phyloP scores from a whole-genome alignment of 2,329 filamentous ascomycete species.

The Davidsoniella virescens region DNA sequence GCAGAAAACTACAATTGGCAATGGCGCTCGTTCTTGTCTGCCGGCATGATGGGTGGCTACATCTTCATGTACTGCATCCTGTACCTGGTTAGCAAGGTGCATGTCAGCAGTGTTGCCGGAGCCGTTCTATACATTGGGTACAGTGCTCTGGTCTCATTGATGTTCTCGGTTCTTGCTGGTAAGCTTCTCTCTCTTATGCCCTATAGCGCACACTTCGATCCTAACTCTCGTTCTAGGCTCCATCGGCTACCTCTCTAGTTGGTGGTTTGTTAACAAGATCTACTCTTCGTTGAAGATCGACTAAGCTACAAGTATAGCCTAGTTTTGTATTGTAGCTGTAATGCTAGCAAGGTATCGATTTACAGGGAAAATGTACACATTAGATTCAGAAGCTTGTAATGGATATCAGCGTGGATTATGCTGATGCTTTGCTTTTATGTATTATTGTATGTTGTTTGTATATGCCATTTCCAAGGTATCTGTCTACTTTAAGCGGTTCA shows the following conservation, averaged over 20 bases:
- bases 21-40: constrained; percentile 85
- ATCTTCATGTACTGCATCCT: constrained; percentile 84
- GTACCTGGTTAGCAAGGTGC: constrained; percentile 80
- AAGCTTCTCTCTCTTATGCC: constrained; percentile 24
- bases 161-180: constrained; percentile 93
- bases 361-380: not conserved
- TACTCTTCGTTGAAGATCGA: constrained; percentile 98
- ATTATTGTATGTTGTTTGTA: too few species aligned
- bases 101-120: constrained; percentile 68
- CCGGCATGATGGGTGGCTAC: constrained; percentile 78
- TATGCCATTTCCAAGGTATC: too few species aligned
- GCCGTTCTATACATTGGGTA: constrained; percentile 90
- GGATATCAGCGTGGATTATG: too few species aligned
- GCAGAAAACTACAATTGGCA: constrained; percentile 99
- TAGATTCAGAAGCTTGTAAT: too few species aligned
- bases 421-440: too few species aligned
- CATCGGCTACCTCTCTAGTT: constrained; percentile 90
- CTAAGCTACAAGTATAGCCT: constrained; percentile 25
- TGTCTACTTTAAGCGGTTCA: too few species aligned
- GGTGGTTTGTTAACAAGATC: constrained; percentile 85
- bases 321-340: not conserved
- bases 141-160: constrained; percentile 70
- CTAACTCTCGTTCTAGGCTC: constrained; percentile 43
- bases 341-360: not conserved
- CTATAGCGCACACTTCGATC: not conserved